phyloP scores from a whole-genome alignment of 2,329 filamentous ascomycete species.

The Talaromyces albobiverticillius region DNA sequence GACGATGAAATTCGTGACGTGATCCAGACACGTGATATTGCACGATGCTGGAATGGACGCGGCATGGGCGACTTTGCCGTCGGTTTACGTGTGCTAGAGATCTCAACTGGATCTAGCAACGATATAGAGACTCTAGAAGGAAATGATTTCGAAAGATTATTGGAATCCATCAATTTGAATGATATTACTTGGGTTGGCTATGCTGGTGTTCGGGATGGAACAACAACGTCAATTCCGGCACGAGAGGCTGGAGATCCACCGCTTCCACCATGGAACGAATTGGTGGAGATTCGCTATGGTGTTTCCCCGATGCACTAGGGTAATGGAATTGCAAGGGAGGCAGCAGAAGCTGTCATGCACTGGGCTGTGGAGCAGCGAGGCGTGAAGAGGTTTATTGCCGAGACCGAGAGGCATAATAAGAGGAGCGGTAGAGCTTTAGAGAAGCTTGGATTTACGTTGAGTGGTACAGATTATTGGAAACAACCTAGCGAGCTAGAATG shows the following conservation, averaged over 20 bases:
- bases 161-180: neutral
- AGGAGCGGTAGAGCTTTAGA: neutral
- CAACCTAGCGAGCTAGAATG: neutral
- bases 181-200: neutral
- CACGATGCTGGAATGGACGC: neutral
- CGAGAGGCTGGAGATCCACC: neutral
- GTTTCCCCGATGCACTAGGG: neutral
- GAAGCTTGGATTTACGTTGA: neutral
- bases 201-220: neutral
- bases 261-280: neutral
- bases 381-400: neutral
- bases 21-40: neutral
- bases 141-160: neutral
- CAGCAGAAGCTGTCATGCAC: neutral
- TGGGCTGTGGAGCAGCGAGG: neutral
- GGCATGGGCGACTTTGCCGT: neutral
- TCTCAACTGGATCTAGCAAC: neutral
- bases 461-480: neutral
- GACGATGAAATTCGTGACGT: neutral
- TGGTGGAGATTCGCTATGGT: neutral
- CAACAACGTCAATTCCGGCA: neutral
- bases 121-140: neutral
- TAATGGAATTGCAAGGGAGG: neutral
- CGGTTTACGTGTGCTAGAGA: neutral
- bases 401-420: neutral